These are phyloP conservation scores for Dothiorella sarmentorum DNA, from an alignment of 2,329 filamentous ascomycete species.

Conservation along the genomic window DNA sequence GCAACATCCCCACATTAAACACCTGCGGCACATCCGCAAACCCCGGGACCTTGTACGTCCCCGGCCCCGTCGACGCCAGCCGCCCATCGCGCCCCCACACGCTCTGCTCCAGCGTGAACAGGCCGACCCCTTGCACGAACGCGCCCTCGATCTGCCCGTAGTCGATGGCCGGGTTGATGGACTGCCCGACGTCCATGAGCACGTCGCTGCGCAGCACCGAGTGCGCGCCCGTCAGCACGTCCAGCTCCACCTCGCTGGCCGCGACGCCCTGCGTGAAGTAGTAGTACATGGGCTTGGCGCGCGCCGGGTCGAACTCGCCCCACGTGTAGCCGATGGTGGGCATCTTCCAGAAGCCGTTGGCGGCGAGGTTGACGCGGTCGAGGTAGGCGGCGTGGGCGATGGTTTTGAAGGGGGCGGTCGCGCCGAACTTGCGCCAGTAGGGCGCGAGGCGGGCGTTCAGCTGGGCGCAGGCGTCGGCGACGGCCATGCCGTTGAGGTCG, in stretches of 20 bases:
- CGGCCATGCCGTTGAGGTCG: slow-evolving; percentile 90
- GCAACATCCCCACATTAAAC: slow-evolving; percentile 78
- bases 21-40: slow-evolving; percentile 83
- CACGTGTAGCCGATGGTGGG: slow-evolving; percentile 92
- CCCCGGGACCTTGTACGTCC: slow-evolving; percentile 82
- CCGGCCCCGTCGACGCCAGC: slow-evolving; percentile 60
- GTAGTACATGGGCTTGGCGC: slow-evolving; percentile 73
- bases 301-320: slow-evolving; percentile 49
- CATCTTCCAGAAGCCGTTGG: slow-evolving; percentile 95
- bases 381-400: slow-evolving; percentile 89
- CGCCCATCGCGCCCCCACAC: slow-evolving; percentile 63
- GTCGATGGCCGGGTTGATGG: slow-evolving; percentile 73
- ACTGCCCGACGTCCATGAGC: slow-evolving; percentile 90
- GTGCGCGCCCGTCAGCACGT: slow-evolving; percentile 88
- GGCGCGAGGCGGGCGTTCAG: slow-evolving; percentile 81
- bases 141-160: slow-evolving; percentile 81
- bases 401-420: slow-evolving; percentile 74
- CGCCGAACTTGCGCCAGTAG: slow-evolving; percentile 77
- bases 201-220: slow-evolving; percentile 84
- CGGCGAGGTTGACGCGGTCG: slow-evolving; percentile 89
- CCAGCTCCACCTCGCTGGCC: slow-evolving; percentile 83
- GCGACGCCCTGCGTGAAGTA: slow-evolving; percentile 87
- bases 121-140: slow-evolving; percentile 72
- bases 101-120: slow-evolving; percentile 74
- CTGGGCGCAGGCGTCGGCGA: slow-evolving; percentile 85